Percentiles rank a stretch among this genome's conserved stretches.
These are phyloP conservation scores for Thermoascus crustaceus DNA, from an alignment of 2,329 filamentous ascomycete species.

Conservation along the genomic window DNA sequence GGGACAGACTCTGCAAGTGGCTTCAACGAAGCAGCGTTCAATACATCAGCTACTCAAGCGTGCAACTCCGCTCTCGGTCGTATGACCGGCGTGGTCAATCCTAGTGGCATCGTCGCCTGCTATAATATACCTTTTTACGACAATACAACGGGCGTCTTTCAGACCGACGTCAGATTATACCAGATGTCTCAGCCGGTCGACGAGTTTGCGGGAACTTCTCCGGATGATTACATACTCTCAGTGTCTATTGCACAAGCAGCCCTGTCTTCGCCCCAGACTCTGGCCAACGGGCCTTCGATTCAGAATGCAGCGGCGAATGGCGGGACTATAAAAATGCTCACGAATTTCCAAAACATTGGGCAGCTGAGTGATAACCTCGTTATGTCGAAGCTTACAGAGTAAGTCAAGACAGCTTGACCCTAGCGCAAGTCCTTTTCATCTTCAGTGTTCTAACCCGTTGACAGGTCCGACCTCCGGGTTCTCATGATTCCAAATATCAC, in stretches of 20 bases:
- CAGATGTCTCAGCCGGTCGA: slow-evolving; percentile 53
- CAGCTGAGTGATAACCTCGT: slow-evolving; percentile 19
- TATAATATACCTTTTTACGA: slow-evolving; percentile 72
- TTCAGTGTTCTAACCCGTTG: neutral
- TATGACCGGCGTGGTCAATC: slow-evolving; percentile 55
- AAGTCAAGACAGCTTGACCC: slow-evolving; percentile 4
- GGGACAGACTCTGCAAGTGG: slow-evolving; percentile 1
- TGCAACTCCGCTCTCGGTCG: slow-evolving; percentile 51
- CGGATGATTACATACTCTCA: slow-evolving; percentile 20
- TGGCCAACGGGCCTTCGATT: slow-evolving; percentile 6
- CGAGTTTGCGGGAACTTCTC: slow-evolving; percentile 37
- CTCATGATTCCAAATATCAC: slow-evolving; percentile 28
- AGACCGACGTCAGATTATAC: slow-evolving; percentile 69
- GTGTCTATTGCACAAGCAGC: slow-evolving; percentile 17
- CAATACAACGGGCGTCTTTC: slow-evolving; percentile 56
- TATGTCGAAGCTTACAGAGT: slow-evolving; percentile 21
- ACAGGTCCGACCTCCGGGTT: slow-evolving; percentile 18
- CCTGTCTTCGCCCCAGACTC: slow-evolving; percentile 12
- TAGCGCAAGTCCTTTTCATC: neutral
- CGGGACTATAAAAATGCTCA: slow-evolving; percentile 16
- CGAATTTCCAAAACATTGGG: slow-evolving; percentile 26
- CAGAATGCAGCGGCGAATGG: slow-evolving; percentile 4
- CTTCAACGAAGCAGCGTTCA: slow-evolving; percentile 18
- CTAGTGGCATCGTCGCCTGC: slow-evolving; percentile 69
- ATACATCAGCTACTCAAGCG: slow-evolving; percentile 43